Evolutionary conservation across 208 protist genomes (phyloP).

Genomic region (Crithidia fasciculata): DNA sequence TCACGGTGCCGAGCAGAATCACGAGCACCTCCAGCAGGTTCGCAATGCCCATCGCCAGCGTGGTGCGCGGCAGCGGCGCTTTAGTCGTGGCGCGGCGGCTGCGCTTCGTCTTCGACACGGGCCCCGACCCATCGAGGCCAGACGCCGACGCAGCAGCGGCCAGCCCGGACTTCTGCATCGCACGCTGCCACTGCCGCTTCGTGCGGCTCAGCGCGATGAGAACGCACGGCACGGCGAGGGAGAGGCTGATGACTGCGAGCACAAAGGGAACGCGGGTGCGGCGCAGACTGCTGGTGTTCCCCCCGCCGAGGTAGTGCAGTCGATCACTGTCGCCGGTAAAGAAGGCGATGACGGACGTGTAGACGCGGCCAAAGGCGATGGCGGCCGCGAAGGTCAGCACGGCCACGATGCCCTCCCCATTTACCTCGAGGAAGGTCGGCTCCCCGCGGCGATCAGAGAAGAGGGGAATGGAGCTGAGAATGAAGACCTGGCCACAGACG

Average conservation of each 20-base stretch:
- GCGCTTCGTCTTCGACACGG: neutral
- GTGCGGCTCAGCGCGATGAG: constrained; percentile 71
- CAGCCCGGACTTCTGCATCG: neutral
- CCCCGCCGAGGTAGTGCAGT: constrained; percentile 21
- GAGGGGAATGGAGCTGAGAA: constrained; percentile 67
- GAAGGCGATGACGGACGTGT: constrained; percentile 51
- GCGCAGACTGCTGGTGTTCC: neutral
- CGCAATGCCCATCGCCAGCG: constrained; percentile 32
- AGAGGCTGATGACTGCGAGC: constrained; percentile 56
- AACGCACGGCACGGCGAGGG: constrained; percentile 64
- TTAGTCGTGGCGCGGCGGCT: neutral
- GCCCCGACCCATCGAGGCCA: neutral
- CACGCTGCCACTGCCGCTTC: constrained; percentile 46
- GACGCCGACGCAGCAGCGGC: neutral
- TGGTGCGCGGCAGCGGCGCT: constrained; percentile 6
- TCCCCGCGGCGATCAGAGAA: constrained; percentile 43
- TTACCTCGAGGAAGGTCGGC: constrained; percentile 72
- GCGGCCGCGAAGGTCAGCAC: constrained; percentile 63
- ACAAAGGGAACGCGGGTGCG: constrained; percentile 68
- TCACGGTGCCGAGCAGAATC: constrained; percentile 44
- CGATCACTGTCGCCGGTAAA: constrained; percentile 22
- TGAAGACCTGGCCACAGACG: constrained; percentile 58
- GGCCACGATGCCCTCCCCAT: constrained; percentile 79
- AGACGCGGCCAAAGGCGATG: constrained; percentile 61
- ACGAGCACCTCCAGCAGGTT: constrained; percentile 62